phyloP scores from a whole-genome alignment of 2,329 filamentous ascomycete species.

The Hypoxylon sp. region DNA sequence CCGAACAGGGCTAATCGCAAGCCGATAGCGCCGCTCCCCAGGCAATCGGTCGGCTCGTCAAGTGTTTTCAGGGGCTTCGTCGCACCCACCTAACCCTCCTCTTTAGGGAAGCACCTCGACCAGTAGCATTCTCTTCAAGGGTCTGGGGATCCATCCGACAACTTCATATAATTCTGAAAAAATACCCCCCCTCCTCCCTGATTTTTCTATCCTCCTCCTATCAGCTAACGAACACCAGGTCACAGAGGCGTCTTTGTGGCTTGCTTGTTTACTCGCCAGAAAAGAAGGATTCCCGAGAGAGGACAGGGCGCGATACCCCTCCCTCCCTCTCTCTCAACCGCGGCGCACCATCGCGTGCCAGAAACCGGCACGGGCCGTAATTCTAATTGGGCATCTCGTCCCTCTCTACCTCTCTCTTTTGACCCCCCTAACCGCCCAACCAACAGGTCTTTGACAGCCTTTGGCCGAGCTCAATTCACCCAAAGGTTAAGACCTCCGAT shows the following conservation, averaged over 20 bases:
- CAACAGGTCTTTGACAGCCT: neutral
- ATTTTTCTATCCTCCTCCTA: constrained; percentile 13
- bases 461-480: neutral
- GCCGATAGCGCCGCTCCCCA: constrained; percentile 26
- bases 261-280: neutral
- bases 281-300: neutral
- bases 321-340: constrained; percentile 17
- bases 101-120: constrained; percentile 33
- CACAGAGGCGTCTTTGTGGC: neutral
- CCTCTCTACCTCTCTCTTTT: constrained; percentile 2
- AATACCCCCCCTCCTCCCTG: constrained; percentile 21
- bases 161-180: constrained; percentile 36
- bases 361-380: constrained; percentile 21
- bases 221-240: constrained; percentile 14
- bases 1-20: constrained; percentile 18
- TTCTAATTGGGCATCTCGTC: constrained; percentile 23
- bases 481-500: neutral
- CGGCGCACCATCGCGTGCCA: constrained; percentile 32
- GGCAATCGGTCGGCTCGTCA: constrained; percentile 22
- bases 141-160: constrained; percentile 32
- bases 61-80: constrained; percentile 37
- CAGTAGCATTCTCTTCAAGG: constrained; percentile 33
- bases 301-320: constrained; percentile 8
- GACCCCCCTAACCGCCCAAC: constrained; percentile 5
- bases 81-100: constrained; percentile 34